Conservation (phyloP, 1,284 basidiomycete species). For the Peniophora sp. region DNA sequence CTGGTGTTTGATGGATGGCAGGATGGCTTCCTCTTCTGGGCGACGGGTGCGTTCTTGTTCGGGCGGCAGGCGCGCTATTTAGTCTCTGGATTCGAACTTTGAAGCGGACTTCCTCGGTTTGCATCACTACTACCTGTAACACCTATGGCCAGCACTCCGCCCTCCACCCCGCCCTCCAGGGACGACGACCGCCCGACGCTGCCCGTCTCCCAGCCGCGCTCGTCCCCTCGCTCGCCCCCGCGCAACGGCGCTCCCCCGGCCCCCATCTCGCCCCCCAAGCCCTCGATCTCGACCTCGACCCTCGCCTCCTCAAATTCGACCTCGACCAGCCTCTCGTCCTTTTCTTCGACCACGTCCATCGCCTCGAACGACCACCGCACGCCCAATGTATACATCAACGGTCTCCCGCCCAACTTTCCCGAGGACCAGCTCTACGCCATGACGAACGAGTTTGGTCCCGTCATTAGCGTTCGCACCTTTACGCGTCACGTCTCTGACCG, state of each 20-base stretch:
- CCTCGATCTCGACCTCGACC: background rate
- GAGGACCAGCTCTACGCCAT: slow-evolving; percentile 34
- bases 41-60: too few relatives aligned
- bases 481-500: slow-evolving; percentile 33
- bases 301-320: background rate
- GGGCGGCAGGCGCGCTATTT: too few relatives aligned
- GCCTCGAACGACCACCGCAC: slow-evolving; percentile 14
- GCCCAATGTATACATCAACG: slow-evolving; percentile 45
- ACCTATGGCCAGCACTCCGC: background rate
- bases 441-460: slow-evolving; percentile 29
- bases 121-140: background rate
- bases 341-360: background rate
- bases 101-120: background rate
- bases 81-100: too few relatives aligned
- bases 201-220: background rate
- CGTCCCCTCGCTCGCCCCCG: background rate
- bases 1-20: too few relatives aligned
- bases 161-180: background rate
- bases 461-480: slow-evolving; percentile 35
- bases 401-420: slow-evolving; percentile 38
- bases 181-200: background rate
- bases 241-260: background rate
- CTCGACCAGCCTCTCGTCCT: background rate
- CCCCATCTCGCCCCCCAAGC: slow-evolving; percentile 1
- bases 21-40: too few relatives aligned